These are phyloP conservation scores for Hericium erinaceus DNA, from an alignment of 768 basidiomycete species.

Conservation along the genomic window DNA sequence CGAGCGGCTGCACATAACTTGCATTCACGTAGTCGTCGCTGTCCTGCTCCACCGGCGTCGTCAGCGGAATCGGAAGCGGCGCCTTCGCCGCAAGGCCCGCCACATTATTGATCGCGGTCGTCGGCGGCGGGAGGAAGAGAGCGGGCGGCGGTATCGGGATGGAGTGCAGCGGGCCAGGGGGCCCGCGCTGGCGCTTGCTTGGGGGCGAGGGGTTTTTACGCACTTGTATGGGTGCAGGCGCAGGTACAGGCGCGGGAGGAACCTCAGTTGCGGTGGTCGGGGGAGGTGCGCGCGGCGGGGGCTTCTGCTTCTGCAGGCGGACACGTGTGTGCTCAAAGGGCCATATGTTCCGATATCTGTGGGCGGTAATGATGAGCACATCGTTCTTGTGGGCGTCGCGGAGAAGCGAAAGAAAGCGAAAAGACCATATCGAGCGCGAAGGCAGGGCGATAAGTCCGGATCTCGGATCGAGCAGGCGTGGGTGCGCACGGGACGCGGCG, in stretches of 20 bases:
- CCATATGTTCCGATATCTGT: conserved; percentile 93
- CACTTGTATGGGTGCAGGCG: background rate
- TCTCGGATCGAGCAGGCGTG: background rate
- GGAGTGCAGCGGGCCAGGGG: background rate
- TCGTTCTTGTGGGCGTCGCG: too few species aligned
- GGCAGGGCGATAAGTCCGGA: background rate
- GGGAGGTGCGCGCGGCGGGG: background rate
- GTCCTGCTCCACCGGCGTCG: conserved; percentile 4
- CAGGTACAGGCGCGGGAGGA: background rate
- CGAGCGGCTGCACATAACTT: conserved; percentile 82
- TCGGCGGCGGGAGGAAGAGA: conserved; percentile 13
- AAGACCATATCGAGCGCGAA: background rate
- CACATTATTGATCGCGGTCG: too few species aligned
- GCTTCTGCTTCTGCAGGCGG: conserved; percentile 32
- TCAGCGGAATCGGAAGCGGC: conserved; percentile 5
- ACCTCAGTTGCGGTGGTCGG: background rate
- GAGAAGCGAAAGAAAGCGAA: background rate
- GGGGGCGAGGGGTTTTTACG: background rate
- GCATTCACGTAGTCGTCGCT: conserved; percentile 93
- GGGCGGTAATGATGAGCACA: background rate
- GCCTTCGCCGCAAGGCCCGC: background rate
- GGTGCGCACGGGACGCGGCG: too few species aligned
- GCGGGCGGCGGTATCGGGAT: conserved; percentile 5
- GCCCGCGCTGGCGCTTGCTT: background rate
- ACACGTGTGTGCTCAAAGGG: conserved; percentile 95